These are phyloP conservation scores for Hirsutella rhossiliensis DNA, from an alignment of 2,329 filamentous ascomycete genomes.

Conservation along the genomic window DNA sequence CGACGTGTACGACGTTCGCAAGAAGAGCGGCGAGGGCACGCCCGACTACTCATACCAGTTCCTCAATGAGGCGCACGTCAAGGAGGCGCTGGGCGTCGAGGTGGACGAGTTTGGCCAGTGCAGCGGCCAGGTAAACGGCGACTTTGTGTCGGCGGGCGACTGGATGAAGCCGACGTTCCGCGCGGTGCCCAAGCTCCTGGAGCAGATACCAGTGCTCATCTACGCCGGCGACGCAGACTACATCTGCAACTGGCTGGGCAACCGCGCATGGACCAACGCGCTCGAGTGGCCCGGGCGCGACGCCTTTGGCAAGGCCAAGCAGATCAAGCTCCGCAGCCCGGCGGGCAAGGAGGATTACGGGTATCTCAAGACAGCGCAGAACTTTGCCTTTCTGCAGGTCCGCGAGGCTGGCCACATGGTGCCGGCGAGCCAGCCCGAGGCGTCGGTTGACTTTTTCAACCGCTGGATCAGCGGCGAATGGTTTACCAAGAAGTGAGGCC, in stretches of 20 bases:
- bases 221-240: slow-evolving; percentile 84
- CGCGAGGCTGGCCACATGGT: slow-evolving; percentile 94
- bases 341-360: slow-evolving; percentile 37
- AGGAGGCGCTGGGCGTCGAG: slow-evolving; percentile 78
- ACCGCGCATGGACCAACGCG: slow-evolving; percentile 85
- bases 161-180: slow-evolving; percentile 98
- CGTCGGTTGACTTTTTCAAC: slow-evolving; percentile 84
- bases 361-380: slow-evolving; percentile 76
- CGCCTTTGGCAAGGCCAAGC: slow-evolving; percentile 58
- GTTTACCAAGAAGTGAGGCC: slow-evolving; percentile 1
- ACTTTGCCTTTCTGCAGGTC: slow-evolving; percentile 87
- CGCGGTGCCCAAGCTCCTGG: slow-evolving; percentile 70
- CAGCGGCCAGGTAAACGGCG: slow-evolving; percentile 95
- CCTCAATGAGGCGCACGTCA: slow-evolving; percentile 72
- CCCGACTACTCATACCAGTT: slow-evolving; percentile 86
- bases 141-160: slow-evolving; percentile 76
- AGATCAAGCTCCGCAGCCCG: slow-evolving; percentile 55
- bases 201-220: slow-evolving; percentile 87
- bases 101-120: slow-evolving; percentile 82
- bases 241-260: slow-evolving; percentile 97
- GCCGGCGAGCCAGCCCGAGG: slow-evolving; percentile 83
- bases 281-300: slow-evolving; percentile 88
- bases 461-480: slow-evolving; percentile 53
- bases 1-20: slow-evolving; percentile 90
- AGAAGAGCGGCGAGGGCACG: slow-evolving; percentile 73